Evolutionary conservation across 495 filamentous ascomycete species (phyloP).

Genomic region (Collariella sp.): DNA sequence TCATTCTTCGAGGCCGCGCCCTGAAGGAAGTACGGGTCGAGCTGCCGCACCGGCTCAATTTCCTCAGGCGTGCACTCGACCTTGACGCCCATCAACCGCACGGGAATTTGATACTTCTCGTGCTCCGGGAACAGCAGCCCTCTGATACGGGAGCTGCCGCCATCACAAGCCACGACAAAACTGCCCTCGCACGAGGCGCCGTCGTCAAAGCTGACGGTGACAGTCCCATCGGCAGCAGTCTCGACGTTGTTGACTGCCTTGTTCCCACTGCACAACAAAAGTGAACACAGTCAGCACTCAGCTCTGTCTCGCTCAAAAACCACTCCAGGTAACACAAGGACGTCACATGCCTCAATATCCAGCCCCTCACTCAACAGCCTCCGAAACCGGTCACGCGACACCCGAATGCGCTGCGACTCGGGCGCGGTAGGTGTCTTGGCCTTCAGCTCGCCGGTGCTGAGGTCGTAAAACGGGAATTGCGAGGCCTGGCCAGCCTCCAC

Average conservation of each 20-base stretch:
- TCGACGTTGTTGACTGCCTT: slow-evolving; percentile 18
- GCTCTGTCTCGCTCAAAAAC: neutral
- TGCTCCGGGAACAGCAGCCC: slow-evolving; percentile 19
- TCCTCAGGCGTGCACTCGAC: slow-evolving; percentile 23
- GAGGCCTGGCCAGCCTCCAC: slow-evolving; percentile 16
- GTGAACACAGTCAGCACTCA: neutral
- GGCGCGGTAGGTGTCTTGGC: slow-evolving; percentile 36
- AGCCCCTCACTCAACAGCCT: slow-evolving; percentile 41
- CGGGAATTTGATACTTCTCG: slow-evolving; percentile 19
- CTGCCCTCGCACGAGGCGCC: slow-evolving; percentile 19
- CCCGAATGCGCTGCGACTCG: slow-evolving; percentile 42
- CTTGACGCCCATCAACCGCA: slow-evolving; percentile 25
- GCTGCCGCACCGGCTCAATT: slow-evolving; percentile 24
- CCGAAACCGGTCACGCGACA: slow-evolving; percentile 42
- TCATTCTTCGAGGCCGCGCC: slow-evolving; percentile 49
- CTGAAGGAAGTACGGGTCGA: slow-evolving; percentile 56
- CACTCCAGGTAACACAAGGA: neutral
- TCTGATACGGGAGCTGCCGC: slow-evolving; percentile 22
- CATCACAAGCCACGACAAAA: slow-evolving; percentile 28
- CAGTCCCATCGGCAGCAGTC: slow-evolving; percentile 10
- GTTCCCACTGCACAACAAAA: slow-evolving; percentile 19
- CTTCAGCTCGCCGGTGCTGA: slow-evolving; percentile 39
- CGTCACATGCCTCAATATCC: slow-evolving; percentile 33
- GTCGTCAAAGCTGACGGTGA: slow-evolving; percentile 25
- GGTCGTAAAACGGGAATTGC: slow-evolving; percentile 46